Conservation (phyloP, 768 basidiomycete species). For the Collybia sp. region DNA sequence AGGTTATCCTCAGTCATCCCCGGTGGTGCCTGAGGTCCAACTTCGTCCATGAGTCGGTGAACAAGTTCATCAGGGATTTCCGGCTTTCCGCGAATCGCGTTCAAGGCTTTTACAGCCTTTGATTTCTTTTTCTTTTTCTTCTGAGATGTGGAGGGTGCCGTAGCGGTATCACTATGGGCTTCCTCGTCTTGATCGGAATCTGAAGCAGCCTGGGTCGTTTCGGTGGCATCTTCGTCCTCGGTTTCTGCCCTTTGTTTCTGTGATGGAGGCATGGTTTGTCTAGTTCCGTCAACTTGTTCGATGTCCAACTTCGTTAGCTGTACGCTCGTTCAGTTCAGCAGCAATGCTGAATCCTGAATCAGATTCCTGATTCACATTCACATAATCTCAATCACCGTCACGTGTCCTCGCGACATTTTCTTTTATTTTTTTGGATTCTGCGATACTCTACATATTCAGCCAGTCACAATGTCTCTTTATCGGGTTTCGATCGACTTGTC, state of each 20-base stretch:
- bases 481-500: too few relatives aligned
- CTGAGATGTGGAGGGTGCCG: slow-evolving; percentile 38
- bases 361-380: too few relatives aligned
- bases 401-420: too few relatives aligned
- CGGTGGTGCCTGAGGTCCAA: slow-evolving; percentile 52
- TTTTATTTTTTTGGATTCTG: too few relatives aligned
- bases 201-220: slow-evolving; percentile 21
- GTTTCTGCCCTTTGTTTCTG: slow-evolving; percentile 37
- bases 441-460: too few relatives aligned
- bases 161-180: slow-evolving; percentile 8
- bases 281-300: too few relatives aligned
- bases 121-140: slow-evolving; percentile 92
- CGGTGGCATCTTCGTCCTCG: slow-evolving; percentile 35
- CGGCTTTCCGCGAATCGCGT: slow-evolving; percentile 41
- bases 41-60: slow-evolving; percentile 61
- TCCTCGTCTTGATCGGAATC: slow-evolving; percentile 21
- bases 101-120: slow-evolving; percentile 52
- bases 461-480: too few relatives aligned
- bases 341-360: too few relatives aligned
- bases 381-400: too few relatives aligned
- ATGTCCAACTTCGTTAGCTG: too few relatives aligned
- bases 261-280: slow-evolving; percentile 24
- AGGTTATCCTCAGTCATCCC: slow-evolving; percentile 62
- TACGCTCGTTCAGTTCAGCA: too few relatives aligned
- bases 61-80: slow-evolving; percentile 61